Conservation (phyloP, 768 basidiomycete species). For the Hirschioporus abietinus region DNA sequence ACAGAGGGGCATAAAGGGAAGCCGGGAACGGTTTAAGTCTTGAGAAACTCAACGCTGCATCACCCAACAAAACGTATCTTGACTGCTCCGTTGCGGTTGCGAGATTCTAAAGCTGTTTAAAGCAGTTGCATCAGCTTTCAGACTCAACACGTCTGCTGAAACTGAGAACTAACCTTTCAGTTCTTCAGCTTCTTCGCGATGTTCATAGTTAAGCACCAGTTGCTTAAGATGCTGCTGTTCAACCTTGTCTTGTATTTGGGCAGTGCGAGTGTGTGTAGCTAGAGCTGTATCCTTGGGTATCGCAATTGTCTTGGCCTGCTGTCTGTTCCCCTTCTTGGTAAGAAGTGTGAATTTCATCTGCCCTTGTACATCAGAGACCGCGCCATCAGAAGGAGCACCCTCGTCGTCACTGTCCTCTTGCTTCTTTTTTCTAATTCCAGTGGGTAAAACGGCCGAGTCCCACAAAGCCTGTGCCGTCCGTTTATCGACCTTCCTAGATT, state of each 20-base stretch:
- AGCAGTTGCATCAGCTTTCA: constrained; percentile 2
- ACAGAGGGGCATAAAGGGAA: background rate
- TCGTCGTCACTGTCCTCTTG: constrained; percentile 55
- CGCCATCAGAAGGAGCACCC: constrained; percentile 27
- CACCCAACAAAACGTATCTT: constrained; percentile 77
- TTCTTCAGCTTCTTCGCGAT: constrained; percentile 83
- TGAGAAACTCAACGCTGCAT: constrained; percentile 7
- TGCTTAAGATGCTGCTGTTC: constrained; percentile 97
- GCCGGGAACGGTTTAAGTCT: background rate
- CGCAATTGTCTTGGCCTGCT: constrained; percentile 82
- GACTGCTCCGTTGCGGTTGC: constrained; percentile 60
- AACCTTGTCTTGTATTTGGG: constrained; percentile 90
- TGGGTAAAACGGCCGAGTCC: constrained; percentile 79
- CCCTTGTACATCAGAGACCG: constrained; percentile 24
- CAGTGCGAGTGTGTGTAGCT: constrained; percentile 84
- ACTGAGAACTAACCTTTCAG: constrained; percentile 51
- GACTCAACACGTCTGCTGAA: constrained; percentile 5
- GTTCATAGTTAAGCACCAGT: constrained; percentile 89
- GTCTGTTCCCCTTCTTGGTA: constrained; percentile 90
- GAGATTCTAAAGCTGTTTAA: constrained; percentile 56
- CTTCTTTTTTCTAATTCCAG: constrained; percentile 60
- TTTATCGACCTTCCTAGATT: constrained; percentile 83
- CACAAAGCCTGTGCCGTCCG: constrained; percentile 82
- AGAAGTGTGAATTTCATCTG: constrained; percentile 92
- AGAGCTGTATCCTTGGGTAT: constrained; percentile 85